Percentiles rank a stretch among this genome's conserved stretches.
These are phyloP conservation scores for Hypholoma sublateritium DNA, from an alignment of 768 basidiomycete species.

Conservation along the genomic window DNA sequence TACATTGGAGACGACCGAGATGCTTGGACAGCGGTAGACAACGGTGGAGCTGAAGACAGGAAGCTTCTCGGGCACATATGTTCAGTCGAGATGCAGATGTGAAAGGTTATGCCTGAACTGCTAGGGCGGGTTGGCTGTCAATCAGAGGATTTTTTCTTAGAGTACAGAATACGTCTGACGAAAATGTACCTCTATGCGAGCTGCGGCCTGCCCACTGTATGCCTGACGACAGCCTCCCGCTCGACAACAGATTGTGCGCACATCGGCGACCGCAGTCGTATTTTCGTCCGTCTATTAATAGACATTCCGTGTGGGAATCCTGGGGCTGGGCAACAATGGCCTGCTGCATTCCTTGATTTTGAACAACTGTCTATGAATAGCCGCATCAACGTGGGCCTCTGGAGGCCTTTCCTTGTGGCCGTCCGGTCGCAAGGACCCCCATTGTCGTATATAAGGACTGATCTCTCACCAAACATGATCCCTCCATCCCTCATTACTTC, in stretches of 20 bases:
- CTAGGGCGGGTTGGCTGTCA: too few species aligned
- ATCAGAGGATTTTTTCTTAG: too few species aligned
- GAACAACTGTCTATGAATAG: slow-evolving; percentile 6
- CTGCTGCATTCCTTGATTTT: background rate
- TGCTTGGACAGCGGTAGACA: too few species aligned
- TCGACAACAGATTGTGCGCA: background rate
- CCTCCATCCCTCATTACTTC: slow-evolving; percentile 10
- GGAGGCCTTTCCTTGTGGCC: background rate
- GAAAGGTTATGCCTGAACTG: too few species aligned
- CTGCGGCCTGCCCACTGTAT: too few species aligned
- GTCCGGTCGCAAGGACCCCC: slow-evolving; percentile 8
- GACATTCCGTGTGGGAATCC: background rate
- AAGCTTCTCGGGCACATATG: too few species aligned
- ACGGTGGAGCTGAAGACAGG: too few species aligned
- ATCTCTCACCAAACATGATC: background rate
- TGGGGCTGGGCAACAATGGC: background rate
- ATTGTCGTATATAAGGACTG: slow-evolving; percentile 1
- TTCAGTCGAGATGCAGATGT: too few species aligned
- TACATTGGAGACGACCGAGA: background rate
- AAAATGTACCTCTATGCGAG: too few species aligned
- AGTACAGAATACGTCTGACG: too few species aligned
- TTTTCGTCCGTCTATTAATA: background rate
- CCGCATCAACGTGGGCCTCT: background rate
- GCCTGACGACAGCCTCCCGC: too few species aligned
- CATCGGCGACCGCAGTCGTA: background rate